Percentiles rank a stretch among this genome's conserved stretches.
phyloP scores from a whole-genome alignment of 176 grass and related monocot genomes.

The Avena atlantica region DNA sequence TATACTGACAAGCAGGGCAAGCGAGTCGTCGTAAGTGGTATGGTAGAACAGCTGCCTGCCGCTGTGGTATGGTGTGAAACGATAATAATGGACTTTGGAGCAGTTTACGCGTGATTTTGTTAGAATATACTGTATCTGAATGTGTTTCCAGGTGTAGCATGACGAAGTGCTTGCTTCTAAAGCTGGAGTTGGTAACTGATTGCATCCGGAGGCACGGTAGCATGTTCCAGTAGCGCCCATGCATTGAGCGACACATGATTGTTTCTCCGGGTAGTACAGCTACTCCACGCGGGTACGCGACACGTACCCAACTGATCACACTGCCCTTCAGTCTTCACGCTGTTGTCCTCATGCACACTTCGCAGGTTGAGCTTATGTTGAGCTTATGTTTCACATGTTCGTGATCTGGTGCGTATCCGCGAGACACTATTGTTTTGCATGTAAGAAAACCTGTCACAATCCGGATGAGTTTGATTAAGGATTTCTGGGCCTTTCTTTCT shows the following conservation, averaged over 20 bases:
- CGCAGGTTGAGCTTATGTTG: background rate
- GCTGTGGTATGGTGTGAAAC: background rate
- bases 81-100: conserved; percentile 30
- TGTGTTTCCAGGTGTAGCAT: background rate
- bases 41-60: background rate
- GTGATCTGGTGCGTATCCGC: background rate
- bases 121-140: background rate
- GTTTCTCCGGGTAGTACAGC: conserved; percentile 11
- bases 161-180: background rate
- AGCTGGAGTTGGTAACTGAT: background rate
- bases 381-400: background rate
- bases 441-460: background rate
- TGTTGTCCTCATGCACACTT: background rate
- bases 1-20: conserved; percentile 52
- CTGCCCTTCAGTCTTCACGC: background rate
- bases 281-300: background rate
- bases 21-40: background rate
- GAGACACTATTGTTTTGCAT: background rate
- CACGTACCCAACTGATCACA: background rate
- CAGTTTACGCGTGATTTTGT: background rate
- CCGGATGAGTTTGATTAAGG: background rate
- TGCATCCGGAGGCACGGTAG: background rate
- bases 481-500: background rate
- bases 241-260: background rate
- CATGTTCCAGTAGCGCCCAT: background rate